phyloP scores from a whole-genome alignment of 352 stramenopile genomes.

The Phytophthora aleatoria region DNA sequence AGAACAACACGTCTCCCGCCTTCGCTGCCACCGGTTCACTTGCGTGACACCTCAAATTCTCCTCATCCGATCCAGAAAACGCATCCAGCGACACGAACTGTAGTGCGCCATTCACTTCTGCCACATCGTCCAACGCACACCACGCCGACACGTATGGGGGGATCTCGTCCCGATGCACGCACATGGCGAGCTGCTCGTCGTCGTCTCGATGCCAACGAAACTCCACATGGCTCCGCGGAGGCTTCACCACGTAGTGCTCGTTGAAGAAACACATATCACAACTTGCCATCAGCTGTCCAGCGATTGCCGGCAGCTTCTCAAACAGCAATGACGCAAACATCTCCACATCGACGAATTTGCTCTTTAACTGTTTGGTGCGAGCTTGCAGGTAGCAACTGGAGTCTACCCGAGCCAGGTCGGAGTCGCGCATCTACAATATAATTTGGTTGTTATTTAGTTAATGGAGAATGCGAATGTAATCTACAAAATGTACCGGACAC shows the following conservation, averaged over 20 bases:
- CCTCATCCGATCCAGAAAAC: background rate
- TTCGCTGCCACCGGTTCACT: slow-evolving; percentile 35
- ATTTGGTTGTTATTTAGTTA: background rate
- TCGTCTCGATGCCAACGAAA: slow-evolving; percentile 82
- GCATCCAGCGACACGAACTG: slow-evolving; percentile 52
- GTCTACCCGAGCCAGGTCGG: slow-evolving; percentile 31
- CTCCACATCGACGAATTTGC: background rate
- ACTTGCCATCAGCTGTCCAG: slow-evolving; percentile 20
- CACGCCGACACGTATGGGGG: slow-evolving; percentile 66
- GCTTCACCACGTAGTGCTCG: slow-evolving; percentile 82
- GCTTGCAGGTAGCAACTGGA: slow-evolving; percentile 31
- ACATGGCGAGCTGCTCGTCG: slow-evolving; percentile 79
- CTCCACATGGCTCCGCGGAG: slow-evolving; percentile 52
- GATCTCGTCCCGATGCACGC: slow-evolving; percentile 54
- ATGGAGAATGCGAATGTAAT: background rate
- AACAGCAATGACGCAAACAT: slow-evolving; percentile 48
- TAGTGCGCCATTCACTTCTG: slow-evolving; percentile 52
- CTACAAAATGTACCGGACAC: slow-evolving; percentile 42
- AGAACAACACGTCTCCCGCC: slow-evolving; percentile 63
- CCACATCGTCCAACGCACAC: slow-evolving; percentile 71
- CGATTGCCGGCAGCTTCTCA: slow-evolving; percentile 39
- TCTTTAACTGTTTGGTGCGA: slow-evolving; percentile 35
- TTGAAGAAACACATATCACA: slow-evolving; percentile 66
- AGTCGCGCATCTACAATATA: slow-evolving; percentile 45
- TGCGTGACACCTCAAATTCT: slow-evolving; percentile 15